These are phyloP conservation scores for Lasiodiplodia theobromae DNA, from an alignment of 2,329 filamentous ascomycete species.

Conservation along the genomic window DNA sequence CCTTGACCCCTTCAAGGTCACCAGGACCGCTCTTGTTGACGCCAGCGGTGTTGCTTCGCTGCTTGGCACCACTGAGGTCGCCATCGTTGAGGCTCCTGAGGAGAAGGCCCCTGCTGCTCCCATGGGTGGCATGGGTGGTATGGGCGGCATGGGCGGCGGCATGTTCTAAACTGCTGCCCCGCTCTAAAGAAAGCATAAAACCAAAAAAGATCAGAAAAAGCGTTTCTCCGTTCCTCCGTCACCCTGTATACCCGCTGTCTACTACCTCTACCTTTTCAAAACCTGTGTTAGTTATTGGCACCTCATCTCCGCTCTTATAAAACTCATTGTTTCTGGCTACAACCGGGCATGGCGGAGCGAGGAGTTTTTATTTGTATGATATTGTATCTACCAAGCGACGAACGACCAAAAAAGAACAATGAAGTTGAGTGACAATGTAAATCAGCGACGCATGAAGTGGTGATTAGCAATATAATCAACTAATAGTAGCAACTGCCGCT, in stretches of 20 bases:
- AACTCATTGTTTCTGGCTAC: constrained; percentile 33
- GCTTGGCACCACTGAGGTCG: constrained; percentile 96
- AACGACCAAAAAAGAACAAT: constrained; percentile 7
- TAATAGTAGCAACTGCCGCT: not conserved
- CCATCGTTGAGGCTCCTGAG: constrained; percentile 94
- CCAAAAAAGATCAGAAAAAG: constrained; percentile 14
- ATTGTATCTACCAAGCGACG: constrained; percentile 24
- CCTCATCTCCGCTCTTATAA: constrained; percentile 46
- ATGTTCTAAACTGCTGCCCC: constrained; percentile 64
- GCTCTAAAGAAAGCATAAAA: constrained; percentile 2
- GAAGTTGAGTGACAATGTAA: constrained; percentile 9
- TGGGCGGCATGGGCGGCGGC: constrained; percentile 69
- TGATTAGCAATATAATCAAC: not conserved
- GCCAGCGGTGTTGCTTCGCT: constrained; percentile 96
- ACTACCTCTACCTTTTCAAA: constrained; percentile 37
- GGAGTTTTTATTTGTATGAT: constrained; percentile 39
- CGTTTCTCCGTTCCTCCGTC: constrained; percentile 4
- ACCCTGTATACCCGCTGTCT: constrained; percentile 29
- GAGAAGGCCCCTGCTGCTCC: constrained; percentile 74
- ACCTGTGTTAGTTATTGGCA: constrained; percentile 41
- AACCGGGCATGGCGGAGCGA: constrained; percentile 46
- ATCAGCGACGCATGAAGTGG: not conserved
- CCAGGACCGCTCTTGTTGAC: constrained; percentile 93
- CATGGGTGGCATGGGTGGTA: constrained; percentile 64
- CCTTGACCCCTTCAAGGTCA: constrained; percentile 98